Conservation (phyloP, 208 protist genomes). For the Trypanosoma melophagium region DNA sequence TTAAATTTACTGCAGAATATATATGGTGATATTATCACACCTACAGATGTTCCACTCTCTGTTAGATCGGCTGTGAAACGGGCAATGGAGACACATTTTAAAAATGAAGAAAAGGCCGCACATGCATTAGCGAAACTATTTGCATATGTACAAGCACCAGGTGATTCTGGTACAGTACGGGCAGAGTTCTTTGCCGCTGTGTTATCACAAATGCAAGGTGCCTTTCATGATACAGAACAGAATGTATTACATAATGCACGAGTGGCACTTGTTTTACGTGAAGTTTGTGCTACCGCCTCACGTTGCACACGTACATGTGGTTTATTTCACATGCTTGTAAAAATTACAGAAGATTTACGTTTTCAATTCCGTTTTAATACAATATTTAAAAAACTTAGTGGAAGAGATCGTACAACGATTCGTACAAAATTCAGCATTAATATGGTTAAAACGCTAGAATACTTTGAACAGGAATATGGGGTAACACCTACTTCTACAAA, state of each 20-base stretch:
- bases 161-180: constrained; percentile 41
- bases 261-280: constrained; percentile 67
- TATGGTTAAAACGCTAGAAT: constrained; percentile 82
- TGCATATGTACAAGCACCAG: constrained; percentile 63
- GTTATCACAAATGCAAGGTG: constrained; percentile 86
- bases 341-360: constrained; percentile 75
- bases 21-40: constrained; percentile 56
- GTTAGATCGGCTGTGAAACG: constrained; percentile 47
- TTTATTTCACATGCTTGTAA: constrained; percentile 68
- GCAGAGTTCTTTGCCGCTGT: constrained; percentile 74
- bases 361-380: constrained; percentile 86
- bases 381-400: constrained; percentile 68
- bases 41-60: constrained; percentile 47
- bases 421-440: constrained; percentile 61
- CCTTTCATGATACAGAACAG: constrained; percentile 47
- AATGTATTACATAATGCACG: constrained; percentile 63
- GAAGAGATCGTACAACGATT: constrained; percentile 66
- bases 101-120: constrained; percentile 65
- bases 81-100: constrained; percentile 65
- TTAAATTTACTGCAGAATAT: constrained; percentile 62
- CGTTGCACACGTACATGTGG: constrained; percentile 71
- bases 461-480: constrained; percentile 81
- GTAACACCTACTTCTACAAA: constrained; percentile 64
- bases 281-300: constrained; percentile 58
- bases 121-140: constrained; percentile 64